A percentile compares a stretch with the other conserved stretches of the same genome.
Conservation (phyloP, 2,329 filamentous ascomycete species). For the Polytolypa hystricis region DNA sequence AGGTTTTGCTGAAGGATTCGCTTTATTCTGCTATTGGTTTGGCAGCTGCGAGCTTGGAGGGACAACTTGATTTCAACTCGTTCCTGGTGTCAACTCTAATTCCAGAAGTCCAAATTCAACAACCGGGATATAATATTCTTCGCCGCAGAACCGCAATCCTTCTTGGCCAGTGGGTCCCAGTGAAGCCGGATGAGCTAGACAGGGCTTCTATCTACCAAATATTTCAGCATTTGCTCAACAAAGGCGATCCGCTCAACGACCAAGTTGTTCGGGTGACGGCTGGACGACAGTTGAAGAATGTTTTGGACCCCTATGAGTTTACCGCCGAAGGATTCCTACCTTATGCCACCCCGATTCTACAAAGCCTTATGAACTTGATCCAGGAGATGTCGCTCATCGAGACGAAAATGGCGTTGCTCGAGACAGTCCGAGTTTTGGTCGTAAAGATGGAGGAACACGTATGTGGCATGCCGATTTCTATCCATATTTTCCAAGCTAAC, state of each 20-base stretch:
- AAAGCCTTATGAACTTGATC: conserved; percentile 64
- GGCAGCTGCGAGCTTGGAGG: conserved; percentile 63
- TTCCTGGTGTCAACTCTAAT: conserved; percentile 67
- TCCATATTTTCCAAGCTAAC: not conserved
- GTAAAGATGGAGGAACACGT: conserved; percentile 67
- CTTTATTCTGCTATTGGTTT: conserved; percentile 89
- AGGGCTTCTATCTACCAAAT: conserved; percentile 73
- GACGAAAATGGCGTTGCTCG: conserved; percentile 80
- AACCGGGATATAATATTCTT: conserved; percentile 64
- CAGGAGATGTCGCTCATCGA: conserved; percentile 71
- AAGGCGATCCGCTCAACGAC: conserved; percentile 69
- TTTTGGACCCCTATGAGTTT: conserved; percentile 80
- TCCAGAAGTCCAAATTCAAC: conserved; percentile 61
- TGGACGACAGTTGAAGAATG: conserved; percentile 67
- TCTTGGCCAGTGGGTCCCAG: conserved; percentile 76
- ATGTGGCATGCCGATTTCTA: conserved; percentile 13
- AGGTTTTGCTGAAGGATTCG: conserved; percentile 81
- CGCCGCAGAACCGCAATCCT: conserved; percentile 80
- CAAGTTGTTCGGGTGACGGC: conserved; percentile 86
- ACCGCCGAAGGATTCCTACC: conserved; percentile 61
- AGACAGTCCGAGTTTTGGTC: conserved; percentile 73
- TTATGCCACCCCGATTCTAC: conserved; percentile 62
- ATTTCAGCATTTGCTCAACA: conserved; percentile 74
- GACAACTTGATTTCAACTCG: conserved; percentile 69
- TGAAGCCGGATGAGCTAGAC: conserved; percentile 59